Evolutionary conservation across 2,329 filamentous ascomycete species (phyloP), one percentile per base, ranked within the genome.

Genomic region (Emydomyces testavorans): DNA sequence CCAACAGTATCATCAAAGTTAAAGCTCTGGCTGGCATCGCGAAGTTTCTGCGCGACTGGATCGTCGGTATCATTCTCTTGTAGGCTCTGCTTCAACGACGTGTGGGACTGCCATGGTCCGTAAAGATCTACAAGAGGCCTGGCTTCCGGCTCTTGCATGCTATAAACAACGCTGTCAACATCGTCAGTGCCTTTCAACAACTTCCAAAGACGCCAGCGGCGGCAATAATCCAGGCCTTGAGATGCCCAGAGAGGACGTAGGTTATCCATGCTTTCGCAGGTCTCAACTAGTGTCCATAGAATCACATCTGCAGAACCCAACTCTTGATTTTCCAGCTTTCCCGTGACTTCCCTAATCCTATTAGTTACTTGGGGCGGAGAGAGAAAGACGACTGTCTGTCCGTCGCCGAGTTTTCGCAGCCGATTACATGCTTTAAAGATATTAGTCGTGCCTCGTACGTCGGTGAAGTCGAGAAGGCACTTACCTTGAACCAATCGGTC

Each of bases 401-500:
- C 80, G 2, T 75, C 62, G 0, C 79, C 82, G 0, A 87, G 70
- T 50, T 79, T 76, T 11, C 82, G 63, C 73, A 86, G 77, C n/a
- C 82, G 62, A 78, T 82, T 83, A 49, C 78, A 82, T 0, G 79
- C 79, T 78, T 50, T 31, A 11, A 31, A 48, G 38, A 46, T 38
- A 8, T 55, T 46, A 55, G 53, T 37, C 16, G 3, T 6, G 26
- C 1, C 24, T 26, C 1, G 20, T 11, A 23, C 15, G 24, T 24
- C n/a, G 20, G 13, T 13, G 4, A 3, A 24, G 18, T 16, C 4
- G 1, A 63, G 58, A 0, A 59, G 52, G 52, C 65, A 54, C 67
- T 58, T 65, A 78, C 78, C 80, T 72, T 88, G 83, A 0, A 80
- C 76, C 0, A 86, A 59, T 11, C 73, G 67, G 51, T 89, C 84